These are phyloP conservation scores for Naganishia liquefaciens DNA, from an alignment of 1,284 basidiomycete species.

Conservation along the genomic window DNA sequence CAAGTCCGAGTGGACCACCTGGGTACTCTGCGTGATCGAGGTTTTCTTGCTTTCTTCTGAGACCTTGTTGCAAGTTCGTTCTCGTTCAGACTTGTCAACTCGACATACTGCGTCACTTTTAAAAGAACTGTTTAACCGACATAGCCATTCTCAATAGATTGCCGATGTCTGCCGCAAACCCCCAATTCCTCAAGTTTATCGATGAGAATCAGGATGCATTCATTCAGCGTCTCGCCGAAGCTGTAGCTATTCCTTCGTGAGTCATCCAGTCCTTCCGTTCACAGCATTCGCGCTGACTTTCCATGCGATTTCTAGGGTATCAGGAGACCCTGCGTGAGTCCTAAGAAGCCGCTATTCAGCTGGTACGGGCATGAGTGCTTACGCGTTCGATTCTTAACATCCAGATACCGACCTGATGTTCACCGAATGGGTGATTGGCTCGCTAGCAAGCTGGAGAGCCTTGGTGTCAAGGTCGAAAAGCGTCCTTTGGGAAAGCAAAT, in stretches of 20 bases:
- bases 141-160: neutral
- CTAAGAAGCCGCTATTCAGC: neutral
- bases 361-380: neutral
- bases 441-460: conserved; percentile 66
- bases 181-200: conserved; percentile 61
- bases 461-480: conserved; percentile 73
- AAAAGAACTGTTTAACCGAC: neutral
- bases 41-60: conserved; percentile 11
- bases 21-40: conserved; percentile 14
- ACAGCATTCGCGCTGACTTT: neutral
- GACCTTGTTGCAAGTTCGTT: neutral
- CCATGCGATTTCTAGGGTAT: conserved; percentile 44
- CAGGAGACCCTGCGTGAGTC: conserved; percentile 52
- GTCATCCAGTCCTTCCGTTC: conserved; percentile 32
- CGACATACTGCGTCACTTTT: neutral
- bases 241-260: conserved; percentile 87
- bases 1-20: conserved; percentile 16
- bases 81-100: neutral
- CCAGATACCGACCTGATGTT: conserved; percentile 69
- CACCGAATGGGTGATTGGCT: conserved; percentile 81
- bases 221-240: conserved; percentile 73
- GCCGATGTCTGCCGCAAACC: conserved; percentile 21
- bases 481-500: conserved; percentile 77
- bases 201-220: conserved; percentile 71
- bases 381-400: neutral